Evolutionary conservation across 768 basidiomycete species (phyloP), one percentile per base, ranked within the genome.

Genomic region (Harrya chromipes): DNA sequence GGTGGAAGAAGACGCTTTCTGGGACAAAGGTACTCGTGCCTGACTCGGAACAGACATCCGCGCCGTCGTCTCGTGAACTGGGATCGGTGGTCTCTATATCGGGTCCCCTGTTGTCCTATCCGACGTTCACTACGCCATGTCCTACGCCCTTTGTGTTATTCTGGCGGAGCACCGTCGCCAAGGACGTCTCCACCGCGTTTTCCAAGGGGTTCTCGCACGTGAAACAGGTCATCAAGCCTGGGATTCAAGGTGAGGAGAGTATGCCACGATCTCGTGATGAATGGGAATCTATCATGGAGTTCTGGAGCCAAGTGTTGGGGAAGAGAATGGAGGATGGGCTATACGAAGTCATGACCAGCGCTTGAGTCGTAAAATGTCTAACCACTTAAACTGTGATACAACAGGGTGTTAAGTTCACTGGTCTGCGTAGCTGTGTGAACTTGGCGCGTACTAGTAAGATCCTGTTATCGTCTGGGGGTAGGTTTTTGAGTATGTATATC

Each of bases 201-300:
- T 78, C 71, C 52, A 88, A 83, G 56, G 90, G 79, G 0, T 94
- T 80, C 56, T 56, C 54, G 23, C 56, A 49, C 20, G 70, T 83
- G 2, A 64, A 59, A 29, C 84, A 88, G 54, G 73, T 79, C 8
- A 73, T 72, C 48, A 72, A 79, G 47, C 60, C 49, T 4, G 73
- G 70, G 1, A 16, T 14, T 42, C 53, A 43, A 33, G 53, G 47
- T 24, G 62, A 64, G 5, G 71, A 73, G 57, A 87, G 83, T 14
- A 95, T 95, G 91, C 90, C 87, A 9, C 70, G 77, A 4, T 84
- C 83, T 24, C 79, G 71, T 57, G 80, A 82, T 11, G 90, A 93
- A 59, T 94, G 90, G 90, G 78, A 82, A 59, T 82, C 83, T 1
- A 78, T 94, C 40, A 93, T 95, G 88, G 71, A 76, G 50, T 92